These are phyloP conservation scores for Helotiales sp. DNA, from an alignment of 2,329 filamentous ascomycete genomes.

Conservation along the genomic window DNA sequence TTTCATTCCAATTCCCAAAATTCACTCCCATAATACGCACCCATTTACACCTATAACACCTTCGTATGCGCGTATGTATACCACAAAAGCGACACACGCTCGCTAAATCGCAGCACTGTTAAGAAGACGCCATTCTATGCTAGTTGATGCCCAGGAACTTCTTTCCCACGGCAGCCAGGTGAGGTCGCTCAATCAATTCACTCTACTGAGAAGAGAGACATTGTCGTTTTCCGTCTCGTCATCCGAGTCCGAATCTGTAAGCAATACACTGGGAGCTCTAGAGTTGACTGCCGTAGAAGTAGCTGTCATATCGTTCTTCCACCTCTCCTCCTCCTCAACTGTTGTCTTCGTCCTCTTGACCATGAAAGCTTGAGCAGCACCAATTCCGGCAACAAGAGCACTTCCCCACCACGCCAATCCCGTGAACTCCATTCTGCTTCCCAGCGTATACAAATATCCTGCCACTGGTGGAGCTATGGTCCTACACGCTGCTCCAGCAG, in stretches of 20 bases:
- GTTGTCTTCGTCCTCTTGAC: conserved; percentile 23
- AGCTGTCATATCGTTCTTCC: conserved; percentile 11
- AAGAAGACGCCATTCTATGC: not conserved
- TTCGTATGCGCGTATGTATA: not conserved
- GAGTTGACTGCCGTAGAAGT: too few relatives aligned
- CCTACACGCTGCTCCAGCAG: conserved; percentile 64
- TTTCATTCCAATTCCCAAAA: too few relatives aligned
- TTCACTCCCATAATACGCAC: not conserved
- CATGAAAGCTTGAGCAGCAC: conserved; percentile 59
- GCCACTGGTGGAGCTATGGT: conserved; percentile 67
- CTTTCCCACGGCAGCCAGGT: not conserved
- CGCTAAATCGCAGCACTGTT: not conserved
- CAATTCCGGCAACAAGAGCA: conserved; percentile 54
- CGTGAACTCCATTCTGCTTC: conserved; percentile 58
- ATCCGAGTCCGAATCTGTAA: not conserved
- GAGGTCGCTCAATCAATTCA: not conserved
- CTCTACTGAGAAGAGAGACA: not conserved
- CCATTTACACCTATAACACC: not conserved
- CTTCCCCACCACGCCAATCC: conserved; percentile 65
- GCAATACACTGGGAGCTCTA: not conserved
- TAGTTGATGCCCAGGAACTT: not conserved
- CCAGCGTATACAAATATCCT: conserved; percentile 63
- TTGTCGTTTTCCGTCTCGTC: not conserved
- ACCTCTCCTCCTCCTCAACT: conserved; percentile 12
- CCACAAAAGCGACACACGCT: not conserved